phyloP scores from a whole-genome alignment of 2,329 filamentous ascomycete genomes.

The Chalaropsis ovoidea region DNA sequence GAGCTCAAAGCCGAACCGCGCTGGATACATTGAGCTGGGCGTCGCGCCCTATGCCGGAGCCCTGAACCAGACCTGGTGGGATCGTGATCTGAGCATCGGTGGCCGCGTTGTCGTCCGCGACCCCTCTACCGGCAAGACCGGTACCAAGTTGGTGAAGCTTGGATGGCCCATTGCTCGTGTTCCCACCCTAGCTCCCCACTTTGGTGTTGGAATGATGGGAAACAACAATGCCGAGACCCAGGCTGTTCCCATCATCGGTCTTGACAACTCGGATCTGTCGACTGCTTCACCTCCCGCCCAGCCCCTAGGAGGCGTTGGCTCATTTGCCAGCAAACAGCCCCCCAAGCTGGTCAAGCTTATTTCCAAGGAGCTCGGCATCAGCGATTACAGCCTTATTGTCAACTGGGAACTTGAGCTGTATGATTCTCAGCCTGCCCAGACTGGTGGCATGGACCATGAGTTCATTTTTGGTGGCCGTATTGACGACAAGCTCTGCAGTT shows the following conservation, averaged over 20 bases:
- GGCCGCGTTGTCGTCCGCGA: slow-evolving; percentile 80
- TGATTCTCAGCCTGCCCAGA: slow-evolving; percentile 74
- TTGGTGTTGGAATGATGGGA: slow-evolving; percentile 64
- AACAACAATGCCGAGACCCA: slow-evolving; percentile 77
- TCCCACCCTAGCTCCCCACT: slow-evolving; percentile 86
- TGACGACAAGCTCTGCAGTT: slow-evolving; percentile 96
- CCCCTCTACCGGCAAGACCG: slow-evolving; percentile 60
- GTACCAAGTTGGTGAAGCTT: slow-evolving; percentile 73
- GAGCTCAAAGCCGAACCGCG: slow-evolving; percentile 69
- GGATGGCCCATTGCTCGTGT: slow-evolving; percentile 91
- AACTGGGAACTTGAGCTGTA: slow-evolving; percentile 98
- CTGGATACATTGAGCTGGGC: slow-evolving; percentile 79
- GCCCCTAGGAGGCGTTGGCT: slow-evolving; percentile 52
- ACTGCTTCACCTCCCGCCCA: slow-evolving; percentile 29
- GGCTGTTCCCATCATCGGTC: slow-evolving; percentile 84
- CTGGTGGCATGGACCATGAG: slow-evolving; percentile 78
- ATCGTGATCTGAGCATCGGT: slow-evolving; percentile 82
- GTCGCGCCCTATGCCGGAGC: slow-evolving; percentile 88
- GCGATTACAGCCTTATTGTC: slow-evolving; percentile 58
- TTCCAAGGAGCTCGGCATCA: slow-evolving; percentile 62
- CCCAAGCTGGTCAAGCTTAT: slow-evolving; percentile 76
- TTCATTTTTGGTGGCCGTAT: slow-evolving; percentile 93
- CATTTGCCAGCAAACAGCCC: slow-evolving; percentile 76
- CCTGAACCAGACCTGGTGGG: slow-evolving; percentile 90
- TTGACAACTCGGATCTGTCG: slow-evolving; percentile 59